Base-by-base conservation (phyloP, 371 early-diverging fungal species). In the Synchytrium microbalum region DNA sequence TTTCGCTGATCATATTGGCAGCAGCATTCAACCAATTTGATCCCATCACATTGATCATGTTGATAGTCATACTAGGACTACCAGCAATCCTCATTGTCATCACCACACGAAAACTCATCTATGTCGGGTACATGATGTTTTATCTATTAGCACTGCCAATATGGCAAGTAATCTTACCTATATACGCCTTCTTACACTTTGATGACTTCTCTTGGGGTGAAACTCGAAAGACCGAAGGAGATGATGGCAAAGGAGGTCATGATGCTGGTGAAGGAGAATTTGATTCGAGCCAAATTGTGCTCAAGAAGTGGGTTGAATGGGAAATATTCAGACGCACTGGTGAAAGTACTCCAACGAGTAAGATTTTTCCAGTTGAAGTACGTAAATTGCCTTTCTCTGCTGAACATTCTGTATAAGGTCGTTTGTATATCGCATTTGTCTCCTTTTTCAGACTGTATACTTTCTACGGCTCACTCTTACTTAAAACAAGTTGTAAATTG, bases 141-240 rank as follows among this genome's bases (percentile, higher is more conserved):
- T 99, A 96, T 69, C 76, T 99, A 14, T 32, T 92, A 16, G 90
- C 93, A 3, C 80, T 97, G 27, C 98, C 98, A 0, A 86, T 99
- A 19, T 99, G 96, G 91, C 92, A 92, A 72, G 88, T 93, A 69
- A 81, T 92, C n/a, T 84, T 99, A 52, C 99, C 99, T 0, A 71
- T 90, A 1, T 99, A 99, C 74, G 88, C 97, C 27, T 99, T 89
- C 78, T 98, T 38, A 38, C 92, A 94, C 78, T 96, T 98, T 79
- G 99, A 99, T 70, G 97, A 99, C 67, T 96, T 99, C 71, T 88
- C 90, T 0, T 99, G 98, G 99, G 76, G 73, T 5, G 72, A 70
- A 33, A 75, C 75, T 5, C 52, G 75, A 2, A 67, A 68, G 38
- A 68, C 69, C 27, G 27, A 33, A 1, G 76, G 76, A 1, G 75